Evolutionary conservation across 75 land plant species (phyloP).

Genomic region (Cupressus sempervirens): DNA sequence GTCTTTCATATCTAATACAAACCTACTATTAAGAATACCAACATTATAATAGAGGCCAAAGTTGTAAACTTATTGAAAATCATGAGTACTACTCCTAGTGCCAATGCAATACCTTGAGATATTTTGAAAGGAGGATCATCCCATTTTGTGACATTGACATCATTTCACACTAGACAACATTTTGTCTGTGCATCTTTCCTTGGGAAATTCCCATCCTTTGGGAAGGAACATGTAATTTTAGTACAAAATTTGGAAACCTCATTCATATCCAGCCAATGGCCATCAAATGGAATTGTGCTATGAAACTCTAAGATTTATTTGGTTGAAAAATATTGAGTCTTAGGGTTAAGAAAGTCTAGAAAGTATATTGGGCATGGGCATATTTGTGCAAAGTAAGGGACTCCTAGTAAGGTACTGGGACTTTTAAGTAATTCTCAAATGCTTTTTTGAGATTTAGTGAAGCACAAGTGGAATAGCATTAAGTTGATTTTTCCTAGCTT

Average conservation of each 20-base stretch:
- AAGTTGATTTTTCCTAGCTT: not conserved
- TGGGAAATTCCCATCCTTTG: slow-evolving; percentile 15
- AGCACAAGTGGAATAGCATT: not conserved
- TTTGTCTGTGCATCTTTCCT: slow-evolving; percentile 30
- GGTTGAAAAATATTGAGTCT: slow-evolving; percentile 44
- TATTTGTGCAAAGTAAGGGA: slow-evolving; percentile 67
- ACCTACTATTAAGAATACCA: too few species aligned
- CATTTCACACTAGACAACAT: slow-evolving; percentile 33
- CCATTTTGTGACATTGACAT: slow-evolving; percentile 37
- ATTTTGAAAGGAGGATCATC: slow-evolving; percentile 79
- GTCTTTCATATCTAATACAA: too few species aligned
- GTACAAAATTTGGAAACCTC: slow-evolving; percentile 41
- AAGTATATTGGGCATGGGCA: slow-evolving; percentile 91
- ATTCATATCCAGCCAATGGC: slow-evolving; percentile 90
- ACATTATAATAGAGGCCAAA: too few species aligned
- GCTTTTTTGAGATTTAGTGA: too few species aligned
- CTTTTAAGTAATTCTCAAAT: too few species aligned
- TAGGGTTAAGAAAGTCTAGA: slow-evolving; percentile 81
- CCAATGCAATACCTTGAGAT: too few species aligned
- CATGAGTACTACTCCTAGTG: too few species aligned
- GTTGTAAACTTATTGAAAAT: too few species aligned
- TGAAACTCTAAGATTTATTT: slow-evolving; percentile 57
- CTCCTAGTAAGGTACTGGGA: too few species aligned
- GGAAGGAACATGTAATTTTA: slow-evolving; percentile 29
- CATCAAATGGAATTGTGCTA: slow-evolving; percentile 62